These are phyloP conservation scores for Elsinoe ampelina DNA, from an alignment of 2,329 filamentous ascomycete species.

Conservation along the genomic window DNA sequence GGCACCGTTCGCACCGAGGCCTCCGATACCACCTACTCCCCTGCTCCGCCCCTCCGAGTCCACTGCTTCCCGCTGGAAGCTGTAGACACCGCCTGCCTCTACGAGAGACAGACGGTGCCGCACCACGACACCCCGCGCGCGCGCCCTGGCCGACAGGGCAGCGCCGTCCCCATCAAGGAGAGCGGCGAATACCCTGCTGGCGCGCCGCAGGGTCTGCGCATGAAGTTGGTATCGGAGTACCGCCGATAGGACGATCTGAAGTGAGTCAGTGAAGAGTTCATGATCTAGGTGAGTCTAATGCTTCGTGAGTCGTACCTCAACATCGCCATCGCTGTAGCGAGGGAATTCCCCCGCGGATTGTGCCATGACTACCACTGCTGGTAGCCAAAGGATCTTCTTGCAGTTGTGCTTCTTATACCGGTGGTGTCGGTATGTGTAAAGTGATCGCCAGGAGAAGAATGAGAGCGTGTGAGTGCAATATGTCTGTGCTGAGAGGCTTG, in stretches of 20 bases:
- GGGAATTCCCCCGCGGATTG: background rate
- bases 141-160: background rate
- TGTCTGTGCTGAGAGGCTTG: background rate
- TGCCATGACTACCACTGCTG: background rate
- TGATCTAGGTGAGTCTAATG: background rate
- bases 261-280: background rate
- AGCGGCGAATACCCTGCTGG: slow-evolving; percentile 3
- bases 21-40: background rate
- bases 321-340: slow-evolving; percentile 7
- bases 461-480: background rate
- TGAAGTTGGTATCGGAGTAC: slow-evolving; percentile 10
- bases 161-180: slow-evolving; percentile 2
- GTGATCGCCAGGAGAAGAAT: background rate
- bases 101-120: background rate
- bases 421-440: background rate
- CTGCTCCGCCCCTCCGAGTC: background rate
- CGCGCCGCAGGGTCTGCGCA: background rate
- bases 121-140: background rate
- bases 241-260: slow-evolving; percentile 3
- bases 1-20: background rate
- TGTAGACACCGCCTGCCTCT: background rate
- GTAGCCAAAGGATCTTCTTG: background rate
- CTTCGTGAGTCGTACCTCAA: background rate
- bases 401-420: background rate
- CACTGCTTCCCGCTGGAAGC: background rate